Conservation (phyloP, 306 rosid species). For the Vicia sativa region DNA sequence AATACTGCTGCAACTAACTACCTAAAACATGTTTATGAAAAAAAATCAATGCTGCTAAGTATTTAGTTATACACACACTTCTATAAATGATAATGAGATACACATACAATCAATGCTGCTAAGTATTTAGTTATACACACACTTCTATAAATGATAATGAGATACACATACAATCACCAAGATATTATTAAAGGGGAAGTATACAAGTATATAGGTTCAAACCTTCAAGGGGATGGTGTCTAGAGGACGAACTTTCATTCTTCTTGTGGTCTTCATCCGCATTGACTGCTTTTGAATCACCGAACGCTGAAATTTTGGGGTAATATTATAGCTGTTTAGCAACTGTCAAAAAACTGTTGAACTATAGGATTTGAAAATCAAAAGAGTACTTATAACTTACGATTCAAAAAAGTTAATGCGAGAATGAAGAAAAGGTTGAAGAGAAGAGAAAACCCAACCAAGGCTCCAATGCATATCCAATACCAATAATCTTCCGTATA, state of each 20-base stretch:
- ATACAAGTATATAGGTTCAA: neutral
- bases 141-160: conserved; percentile 8
- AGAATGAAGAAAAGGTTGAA: conserved; percentile 56
- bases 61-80: conserved; percentile 1
- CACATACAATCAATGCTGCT: neutral
- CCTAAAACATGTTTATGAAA: conserved; percentile 4
- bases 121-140: neutral
- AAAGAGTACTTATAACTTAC: conserved; percentile 47
- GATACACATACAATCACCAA: conserved; percentile 11
- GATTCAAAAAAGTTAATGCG: conserved; percentile 64
- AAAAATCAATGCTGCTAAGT: neutral
- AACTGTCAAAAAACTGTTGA: neutral
- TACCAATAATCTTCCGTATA: conserved; percentile 61
- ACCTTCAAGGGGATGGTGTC: conserved; percentile 35
- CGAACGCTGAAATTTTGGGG: conserved; percentile 51
- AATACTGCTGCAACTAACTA: neutral
- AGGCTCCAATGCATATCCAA: conserved; percentile 76
- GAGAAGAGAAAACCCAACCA: conserved; percentile 64
- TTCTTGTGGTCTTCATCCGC: conserved; percentile 41
- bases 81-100: conserved; percentile 11
- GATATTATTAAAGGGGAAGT: neutral
- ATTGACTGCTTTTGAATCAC: conserved; percentile 52
- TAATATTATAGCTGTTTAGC: neutral
- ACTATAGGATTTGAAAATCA: conserved; percentile 6
- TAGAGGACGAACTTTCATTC: conserved; percentile 22